phyloP scores from a whole-genome alignment of 2,329 filamentous ascomycete genomes.

The Pestalotiopsis sp. region DNA sequence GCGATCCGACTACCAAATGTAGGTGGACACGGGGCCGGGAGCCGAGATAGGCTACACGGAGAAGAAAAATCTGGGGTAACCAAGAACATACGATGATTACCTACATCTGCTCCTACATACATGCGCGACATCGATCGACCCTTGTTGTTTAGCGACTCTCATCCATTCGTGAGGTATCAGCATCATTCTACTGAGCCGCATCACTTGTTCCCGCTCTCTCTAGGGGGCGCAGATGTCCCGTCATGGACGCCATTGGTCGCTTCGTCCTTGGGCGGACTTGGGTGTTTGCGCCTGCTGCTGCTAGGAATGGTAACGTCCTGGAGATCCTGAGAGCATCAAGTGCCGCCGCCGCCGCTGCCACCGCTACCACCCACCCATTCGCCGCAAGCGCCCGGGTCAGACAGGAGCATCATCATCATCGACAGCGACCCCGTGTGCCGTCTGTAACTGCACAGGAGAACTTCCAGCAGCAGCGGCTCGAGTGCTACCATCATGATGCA shows the following conservation, averaged over 20 bases:
- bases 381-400: not conserved
- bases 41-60: not conserved
- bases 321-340: not conserved
- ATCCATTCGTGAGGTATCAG: not conserved
- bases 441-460: not conserved
- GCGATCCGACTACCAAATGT: not conserved
- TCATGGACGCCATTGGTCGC: slow-evolving; percentile 6
- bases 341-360: not conserved
- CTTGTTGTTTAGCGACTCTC: not conserved
- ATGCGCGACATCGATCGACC: not conserved
- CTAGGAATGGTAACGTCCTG: not conserved
- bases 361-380: not conserved
- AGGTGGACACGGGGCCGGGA: not conserved
- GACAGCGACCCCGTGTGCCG: not conserved
- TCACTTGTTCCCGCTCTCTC: not conserved
- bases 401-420: not conserved
- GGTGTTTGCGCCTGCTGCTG: no score
- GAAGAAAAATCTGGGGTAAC: not conserved
- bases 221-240: not conserved
- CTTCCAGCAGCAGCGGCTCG: not conserved
- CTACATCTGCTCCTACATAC: not conserved
- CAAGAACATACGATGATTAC: not conserved
- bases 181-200: not conserved
- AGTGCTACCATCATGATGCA: not conserved
- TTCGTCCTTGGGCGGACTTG: not conserved